Evolutionary conservation across 2,329 filamentous ascomycete genomes (phyloP), one percentile per base, ranked within the genome.

Genomic region (Pleoardoris graminearum): DNA sequence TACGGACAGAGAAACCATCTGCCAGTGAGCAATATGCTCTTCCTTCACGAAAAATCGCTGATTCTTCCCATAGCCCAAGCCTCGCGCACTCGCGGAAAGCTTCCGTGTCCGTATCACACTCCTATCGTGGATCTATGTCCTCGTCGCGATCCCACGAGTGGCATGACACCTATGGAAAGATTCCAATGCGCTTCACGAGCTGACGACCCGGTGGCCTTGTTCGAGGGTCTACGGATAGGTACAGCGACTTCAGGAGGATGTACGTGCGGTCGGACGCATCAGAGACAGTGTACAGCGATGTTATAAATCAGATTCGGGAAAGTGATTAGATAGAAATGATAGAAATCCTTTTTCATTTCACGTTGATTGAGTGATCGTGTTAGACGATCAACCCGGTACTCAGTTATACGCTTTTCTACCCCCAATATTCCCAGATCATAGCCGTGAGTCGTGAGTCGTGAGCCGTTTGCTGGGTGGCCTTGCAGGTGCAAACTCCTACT

Each of bases 221-320:
- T 29, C 8, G 33, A 47, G n/a, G 32, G 23, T 19, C 21, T 36
- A 8, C 21, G 32, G 10, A 17, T 37, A 29, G 44, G 44, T 12
- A 47, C 44, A 8, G 44, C 44, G 33, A 33, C 44, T 11, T 37
- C 32, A 11, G 44, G 33, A 17, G 44, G 44, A 35, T 47, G 44
- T n/a, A 47, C 44, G 1, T 47, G 44, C 30, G 44, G 44, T 3
- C n/a, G 14, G 10, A 17, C 32, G 16, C 10, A 2, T 17, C 12
- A 38, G 33, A 37, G 33, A 35, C 30, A 46, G 16, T 29, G n/a
- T 19, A 37, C 22, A 3, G 32, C 44, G 14, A 47, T 47, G 44
- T n/a, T 47, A 27, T 27, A 27, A 10, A 6, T 27, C n/a, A n/a
- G n/a, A n/a, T n/a, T n/a, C n/a, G n/a, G n/a, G n/a, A n/a, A n/a